Base-by-base conservation (phyloP, 345 rosid species). In the Salix suchowensis region DNA sequence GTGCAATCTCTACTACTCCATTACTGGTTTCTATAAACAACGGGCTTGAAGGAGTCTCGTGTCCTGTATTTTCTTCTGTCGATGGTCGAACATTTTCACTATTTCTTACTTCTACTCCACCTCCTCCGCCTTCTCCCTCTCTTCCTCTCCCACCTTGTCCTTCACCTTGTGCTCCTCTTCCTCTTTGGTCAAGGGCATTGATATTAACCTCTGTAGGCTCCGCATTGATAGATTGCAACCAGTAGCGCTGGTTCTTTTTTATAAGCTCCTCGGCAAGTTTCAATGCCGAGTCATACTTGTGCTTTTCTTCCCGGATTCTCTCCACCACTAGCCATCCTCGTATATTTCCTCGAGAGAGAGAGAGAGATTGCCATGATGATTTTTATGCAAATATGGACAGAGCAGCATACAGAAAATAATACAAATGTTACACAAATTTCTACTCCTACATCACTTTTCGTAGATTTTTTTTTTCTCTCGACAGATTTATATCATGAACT, bases 1-100 rank as follows among this genome's bases (percentile, higher is more conserved):
- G 5, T 0, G 75, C 76, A n/a, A 82, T 74, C 52, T 82, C 85
- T 4, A 19, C 7, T 18, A 78, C 74, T 65, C 85, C 85, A 2
- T 32, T 30, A 8, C 46, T 23, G 7, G 82, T 69, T 40, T 79
- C 85, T 15, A 52, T 60, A 19, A 82, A 54, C 46, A 82, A 58
- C 9, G 78, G 81, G 19, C 44, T 64, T 15, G 23, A 65, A 78
- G 44, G 12, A 8, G 44, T 12, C 7, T 30, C 26, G 32, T 44
- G 48, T 5, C 36, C 28, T 52, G 10, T 1, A 23, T 40, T 46
- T 69, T 24, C 42, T 5, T 8, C 37, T 9, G 13, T 50, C 21
- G 1, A 4, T 50, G 54, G 54, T 50, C 16, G 21, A 50, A 50
- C 21, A 50, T 50, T 50, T 50, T 48, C 54, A 50, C 16, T 16